Conservation (phyloP, 345 rosid species). For the Syzygium oleosum region DNA sequence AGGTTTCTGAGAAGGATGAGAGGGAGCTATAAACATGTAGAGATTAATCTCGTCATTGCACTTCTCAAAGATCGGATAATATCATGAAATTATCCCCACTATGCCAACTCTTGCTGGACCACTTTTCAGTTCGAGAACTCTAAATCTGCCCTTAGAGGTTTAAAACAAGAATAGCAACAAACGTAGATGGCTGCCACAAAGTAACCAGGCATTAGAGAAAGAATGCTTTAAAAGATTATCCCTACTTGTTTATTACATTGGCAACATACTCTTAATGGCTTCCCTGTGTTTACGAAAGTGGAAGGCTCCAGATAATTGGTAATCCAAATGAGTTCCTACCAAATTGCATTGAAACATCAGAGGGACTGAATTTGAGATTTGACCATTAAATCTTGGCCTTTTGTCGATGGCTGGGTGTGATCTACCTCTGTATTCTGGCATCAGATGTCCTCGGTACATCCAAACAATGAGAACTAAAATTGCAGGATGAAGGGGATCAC, state of each 20-base stretch:
- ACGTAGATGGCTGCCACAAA: background rate
- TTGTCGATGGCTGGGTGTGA: background rate
- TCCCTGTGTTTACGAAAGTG: background rate
- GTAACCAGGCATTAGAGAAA: background rate
- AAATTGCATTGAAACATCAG: background rate
- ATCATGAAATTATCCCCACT: background rate
- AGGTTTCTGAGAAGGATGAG: background rate
- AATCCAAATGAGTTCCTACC: background rate
- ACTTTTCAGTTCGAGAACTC: background rate
- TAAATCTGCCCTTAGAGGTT: background rate
- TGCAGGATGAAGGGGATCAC: background rate
- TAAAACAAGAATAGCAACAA: background rate
- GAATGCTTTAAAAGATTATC: background rate
- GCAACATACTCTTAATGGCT: background rate
- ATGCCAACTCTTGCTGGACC: background rate
- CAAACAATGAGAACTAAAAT: background rate
- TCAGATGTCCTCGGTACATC: background rate
- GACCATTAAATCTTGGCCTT: background rate
- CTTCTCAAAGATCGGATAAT: background rate
- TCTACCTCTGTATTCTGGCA: background rate
- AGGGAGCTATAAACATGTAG: background rate
- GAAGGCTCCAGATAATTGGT: background rate
- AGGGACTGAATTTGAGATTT: background rate
- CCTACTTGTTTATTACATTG: background rate
- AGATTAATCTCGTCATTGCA: background rate